Evolutionary conservation across 495 filamentous ascomycete genomes (phyloP).

Genomic region (Aspergillus panamensis): DNA sequence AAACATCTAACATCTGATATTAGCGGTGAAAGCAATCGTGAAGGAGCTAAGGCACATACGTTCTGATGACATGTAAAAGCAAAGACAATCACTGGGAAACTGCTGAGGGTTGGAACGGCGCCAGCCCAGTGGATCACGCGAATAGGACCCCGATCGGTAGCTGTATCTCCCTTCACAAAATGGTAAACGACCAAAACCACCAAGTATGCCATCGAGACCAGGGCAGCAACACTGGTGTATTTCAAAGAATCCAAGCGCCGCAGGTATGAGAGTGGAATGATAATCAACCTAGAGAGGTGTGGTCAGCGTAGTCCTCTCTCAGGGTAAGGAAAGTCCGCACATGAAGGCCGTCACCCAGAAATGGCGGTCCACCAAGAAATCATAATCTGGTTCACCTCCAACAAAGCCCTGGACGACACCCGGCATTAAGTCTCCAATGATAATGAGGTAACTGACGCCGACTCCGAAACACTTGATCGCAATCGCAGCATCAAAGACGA

Average conservation of each 20-base stretch:
- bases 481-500: constrained; percentile 94
- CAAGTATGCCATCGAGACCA: constrained; percentile 90
- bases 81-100: constrained; percentile 92
- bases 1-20: constrained; percentile 70
- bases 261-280: constrained; percentile 91
- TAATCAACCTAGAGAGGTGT: constrained; percentile 61
- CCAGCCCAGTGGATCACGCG: constrained; percentile 74
- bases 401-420: constrained; percentile 78
- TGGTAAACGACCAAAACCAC: constrained; percentile 90
- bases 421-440: constrained; percentile 98
- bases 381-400: constrained; percentile 54
- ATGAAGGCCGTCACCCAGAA: constrained; percentile 99
- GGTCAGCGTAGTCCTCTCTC: constrained; percentile 19
- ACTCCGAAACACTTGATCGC: constrained; percentile 98
- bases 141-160: constrained; percentile 65
- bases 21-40: not conserved
- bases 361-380: constrained; percentile 79
- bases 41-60: constrained; percentile 44
- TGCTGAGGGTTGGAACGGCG: constrained; percentile 71
- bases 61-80: constrained; percentile 99
- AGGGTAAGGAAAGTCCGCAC: constrained; percentile 39
- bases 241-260: constrained; percentile 90
- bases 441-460: constrained; percentile 94
- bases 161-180: constrained; percentile 74
- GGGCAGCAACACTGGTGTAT: constrained; percentile 89